Base-by-base conservation (phyloP, 1,284 basidiomycete genomes). In the Leccinum cinnamomeum region DNA sequence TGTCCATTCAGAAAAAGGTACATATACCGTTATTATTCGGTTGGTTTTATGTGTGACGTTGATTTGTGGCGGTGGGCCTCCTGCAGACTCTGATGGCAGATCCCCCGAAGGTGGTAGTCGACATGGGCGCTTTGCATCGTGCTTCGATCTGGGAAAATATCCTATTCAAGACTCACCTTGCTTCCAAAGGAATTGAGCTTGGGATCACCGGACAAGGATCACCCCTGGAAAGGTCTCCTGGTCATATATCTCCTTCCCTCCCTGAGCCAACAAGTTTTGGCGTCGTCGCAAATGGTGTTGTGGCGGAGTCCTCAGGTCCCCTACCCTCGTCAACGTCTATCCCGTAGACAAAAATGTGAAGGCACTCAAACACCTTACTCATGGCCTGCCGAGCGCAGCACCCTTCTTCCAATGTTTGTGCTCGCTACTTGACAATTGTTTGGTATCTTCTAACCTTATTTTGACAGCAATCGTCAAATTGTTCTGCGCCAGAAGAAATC, bases 391-490 rank as follows among this genome's bases (percentile, higher is more conserved):
- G 0, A 87, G 84, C 30, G 84, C 89, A 3, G 87, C 88, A 1
- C 90, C 93, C 5, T 91, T 98, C 75, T 95, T 97, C 79, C 92
- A 94, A 83, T 89, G 95, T 95, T 75, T 64, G 79, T 75, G 12
- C 14, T 66, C 4, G 60, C 55, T 41, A 18, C 23, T 14, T 39
- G 48, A 46, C 12, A 30, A 28, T n/a, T 25, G 12, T 56, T 53
- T 59, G 11, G 37, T 60, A 50, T 57, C 50, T 61, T 59, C 56
- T 69, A n/a, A 68, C 56, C 25, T 39, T 41, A 53, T 50, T 18
- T 57, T 25, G 44, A 37, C 64, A 94, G 94, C 92, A 16, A 87
- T 95, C 63, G 90, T 95, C 64, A 92, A 94, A 73, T 82, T 97
- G 72, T 90, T 98, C 73, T 88, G 92, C 71, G 90, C 89, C 28